These are phyloP conservation scores for Lachnellula arida DNA, from an alignment of 2,329 filamentous ascomycete species.

Conservation along the genomic window DNA sequence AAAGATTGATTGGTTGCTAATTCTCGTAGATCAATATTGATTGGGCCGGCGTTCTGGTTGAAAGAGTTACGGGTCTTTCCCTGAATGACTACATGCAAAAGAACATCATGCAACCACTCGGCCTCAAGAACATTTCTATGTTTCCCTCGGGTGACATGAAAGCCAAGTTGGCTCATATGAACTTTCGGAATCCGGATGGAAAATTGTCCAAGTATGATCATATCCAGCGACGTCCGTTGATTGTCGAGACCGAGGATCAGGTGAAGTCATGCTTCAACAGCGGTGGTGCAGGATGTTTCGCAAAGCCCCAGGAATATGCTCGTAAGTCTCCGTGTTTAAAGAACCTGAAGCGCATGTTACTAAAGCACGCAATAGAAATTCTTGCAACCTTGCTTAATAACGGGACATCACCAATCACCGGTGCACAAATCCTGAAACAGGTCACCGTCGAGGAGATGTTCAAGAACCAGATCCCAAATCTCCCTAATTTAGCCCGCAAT, in stretches of 20 bases:
- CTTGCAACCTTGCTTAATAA: slow-evolving; percentile 59
- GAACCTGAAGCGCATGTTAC: background rate
- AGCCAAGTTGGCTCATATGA: slow-evolving; percentile 51
- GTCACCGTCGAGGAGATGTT: slow-evolving; percentile 61
- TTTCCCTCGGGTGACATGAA: slow-evolving; percentile 44
- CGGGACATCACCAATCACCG: slow-evolving; percentile 54
- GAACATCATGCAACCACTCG: slow-evolving; percentile 44
- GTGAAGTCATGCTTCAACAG: slow-evolving; percentile 43
- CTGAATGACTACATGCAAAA: slow-evolving; percentile 47
- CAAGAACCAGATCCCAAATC: slow-evolving; percentile 53
- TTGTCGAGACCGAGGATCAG: slow-evolving; percentile 3
- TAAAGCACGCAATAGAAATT: slow-evolving; percentile 34
- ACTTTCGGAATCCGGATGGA: slow-evolving; percentile 43
- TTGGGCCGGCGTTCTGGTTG: slow-evolving; percentile 48
- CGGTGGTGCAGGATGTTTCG: slow-evolving; percentile 58
- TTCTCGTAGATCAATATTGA: slow-evolving; percentile 43
- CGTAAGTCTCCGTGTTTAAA: slow-evolving; percentile 17
- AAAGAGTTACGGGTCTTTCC: slow-evolving; percentile 39
- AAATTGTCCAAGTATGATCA: slow-evolving; percentile 20
- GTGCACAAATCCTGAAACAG: slow-evolving; percentile 47
- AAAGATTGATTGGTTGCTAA: slow-evolving; percentile 25
- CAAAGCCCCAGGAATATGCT: slow-evolving; percentile 54
- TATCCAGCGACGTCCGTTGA: slow-evolving; percentile 10
- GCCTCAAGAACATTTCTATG: slow-evolving; percentile 21
- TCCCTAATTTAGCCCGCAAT: slow-evolving; percentile 48